phyloP scores from a whole-genome alignment of 495 filamentous ascomycete species.

The Talaromyces thailandensis region DNA sequence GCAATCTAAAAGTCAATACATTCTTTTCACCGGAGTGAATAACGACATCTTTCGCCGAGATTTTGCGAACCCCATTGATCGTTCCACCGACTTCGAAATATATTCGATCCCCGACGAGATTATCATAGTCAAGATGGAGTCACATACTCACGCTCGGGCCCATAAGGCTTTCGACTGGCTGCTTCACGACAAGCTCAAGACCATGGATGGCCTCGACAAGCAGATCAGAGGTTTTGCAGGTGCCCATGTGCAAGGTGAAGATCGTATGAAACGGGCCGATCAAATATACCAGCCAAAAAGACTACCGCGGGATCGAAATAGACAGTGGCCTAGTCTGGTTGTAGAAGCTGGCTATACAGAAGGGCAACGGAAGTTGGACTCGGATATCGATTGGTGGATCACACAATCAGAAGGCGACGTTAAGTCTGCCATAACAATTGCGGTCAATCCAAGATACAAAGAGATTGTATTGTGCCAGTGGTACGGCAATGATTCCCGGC shows the following conservation, averaged over 20 bases:
- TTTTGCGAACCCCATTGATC: background rate
- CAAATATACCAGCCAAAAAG: constrained; percentile 8
- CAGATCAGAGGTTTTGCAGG: background rate
- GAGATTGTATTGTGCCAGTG: background rate
- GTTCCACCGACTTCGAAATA: background rate
- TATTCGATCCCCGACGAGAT: background rate
- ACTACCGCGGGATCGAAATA: constrained; percentile 4
- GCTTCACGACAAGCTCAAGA: background rate
- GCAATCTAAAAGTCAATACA: constrained; percentile 1
- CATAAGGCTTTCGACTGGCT: background rate
- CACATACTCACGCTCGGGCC: background rate
- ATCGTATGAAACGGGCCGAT: constrained; percentile 8
- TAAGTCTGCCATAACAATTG: constrained; percentile 6
- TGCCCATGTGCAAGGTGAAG: constrained; percentile 5
- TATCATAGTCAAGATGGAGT: constrained; percentile 1
- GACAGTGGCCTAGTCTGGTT: constrained; percentile 10
- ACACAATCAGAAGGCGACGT: constrained; percentile 5
- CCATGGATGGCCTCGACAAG: background rate
- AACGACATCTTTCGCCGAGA: background rate
- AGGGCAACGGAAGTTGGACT: constrained; percentile 3
- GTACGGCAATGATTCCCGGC: background rate
- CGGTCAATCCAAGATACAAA: background rate
- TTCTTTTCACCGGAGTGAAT: constrained; percentile 1
- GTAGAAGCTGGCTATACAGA: constrained; percentile 9
- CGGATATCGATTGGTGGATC: constrained; percentile 8